Percentiles rank a stretch among this genome's conserved stretches.
phyloP scores from a whole-genome alignment of 192 early-diverging fungal species.

The Coemansia guatemalensis region DNA sequence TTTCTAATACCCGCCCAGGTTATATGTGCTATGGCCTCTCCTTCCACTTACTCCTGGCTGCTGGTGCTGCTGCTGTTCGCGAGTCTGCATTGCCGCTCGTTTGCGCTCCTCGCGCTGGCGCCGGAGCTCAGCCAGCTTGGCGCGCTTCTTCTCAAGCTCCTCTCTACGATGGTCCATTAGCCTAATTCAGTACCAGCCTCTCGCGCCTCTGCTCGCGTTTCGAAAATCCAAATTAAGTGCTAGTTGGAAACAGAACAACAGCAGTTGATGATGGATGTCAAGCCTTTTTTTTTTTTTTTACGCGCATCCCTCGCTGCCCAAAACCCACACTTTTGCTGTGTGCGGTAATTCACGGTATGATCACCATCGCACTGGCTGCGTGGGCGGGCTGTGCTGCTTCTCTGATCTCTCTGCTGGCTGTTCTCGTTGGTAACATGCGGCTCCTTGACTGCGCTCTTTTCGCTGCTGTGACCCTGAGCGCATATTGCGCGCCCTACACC shows the following conservation, averaged over 20 bases:
- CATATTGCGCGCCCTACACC: constrained; percentile 67
- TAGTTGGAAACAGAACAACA: not conserved
- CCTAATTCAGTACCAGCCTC: not conserved
- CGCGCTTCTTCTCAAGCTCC: constrained; percentile 89
- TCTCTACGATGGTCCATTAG: constrained; percentile 69
- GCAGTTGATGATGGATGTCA: not conserved
- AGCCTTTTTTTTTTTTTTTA: not conserved
- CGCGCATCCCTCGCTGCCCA: not conserved
- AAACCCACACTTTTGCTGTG: not conserved
- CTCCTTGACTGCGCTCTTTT: not conserved
- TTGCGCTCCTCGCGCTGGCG: constrained; percentile 78
- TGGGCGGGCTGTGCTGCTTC: not conserved
- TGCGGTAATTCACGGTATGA: not conserved
- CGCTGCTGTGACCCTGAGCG: constrained; percentile 29
- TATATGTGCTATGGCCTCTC: not conserved
- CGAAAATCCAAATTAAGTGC: not conserved
- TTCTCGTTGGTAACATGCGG: not conserved
- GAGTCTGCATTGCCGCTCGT: constrained; percentile 32
- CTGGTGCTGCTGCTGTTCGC: constrained; percentile 18
- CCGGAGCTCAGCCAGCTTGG: constrained; percentile 87
- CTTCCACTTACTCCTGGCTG: constrained; percentile 25
- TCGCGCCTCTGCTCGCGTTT: not conserved
- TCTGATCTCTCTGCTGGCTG: not conserved
- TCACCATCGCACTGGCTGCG: no score
- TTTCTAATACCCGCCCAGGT: not conserved